phyloP scores from a whole-genome alignment of 2,329 filamentous ascomycete genomes.

The Ophiostoma himal-ulmi region DNA sequence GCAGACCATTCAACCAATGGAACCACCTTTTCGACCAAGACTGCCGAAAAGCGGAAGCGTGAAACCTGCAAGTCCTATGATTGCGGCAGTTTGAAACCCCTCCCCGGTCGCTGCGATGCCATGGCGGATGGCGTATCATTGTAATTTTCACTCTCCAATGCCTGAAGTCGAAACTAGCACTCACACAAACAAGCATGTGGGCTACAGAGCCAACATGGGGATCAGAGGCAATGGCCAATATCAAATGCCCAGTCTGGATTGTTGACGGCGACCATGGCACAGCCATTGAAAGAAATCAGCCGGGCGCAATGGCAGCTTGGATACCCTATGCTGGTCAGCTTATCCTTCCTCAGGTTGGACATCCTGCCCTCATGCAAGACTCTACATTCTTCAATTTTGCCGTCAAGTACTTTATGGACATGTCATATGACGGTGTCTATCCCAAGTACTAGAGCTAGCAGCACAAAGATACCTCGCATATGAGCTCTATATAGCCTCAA shows the following conservation, averaged over 20 bases:
- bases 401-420: slow-evolving; percentile 16
- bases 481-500: background rate
- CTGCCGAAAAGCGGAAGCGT: slow-evolving; percentile 2
- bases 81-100: background rate
- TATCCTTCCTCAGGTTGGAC: slow-evolving; percentile 10
- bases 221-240: slow-evolving; percentile 11
- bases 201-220: slow-evolving; percentile 12
- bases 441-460: background rate
- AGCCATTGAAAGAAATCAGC: slow-evolving; percentile 11
- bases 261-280: slow-evolving; percentile 11
- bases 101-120: slow-evolving; percentile 4
- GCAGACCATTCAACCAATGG: slow-evolving; percentile 11
- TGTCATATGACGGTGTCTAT: slow-evolving; percentile 14
- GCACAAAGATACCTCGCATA: background rate
- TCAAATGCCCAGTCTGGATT: slow-evolving; percentile 13
- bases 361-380: slow-evolving; percentile 9
- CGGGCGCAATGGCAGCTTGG: slow-evolving; percentile 13
- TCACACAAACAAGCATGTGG: slow-evolving; percentile 14
- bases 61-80: background rate
- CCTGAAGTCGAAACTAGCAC: background rate
- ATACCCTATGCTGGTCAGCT: slow-evolving; percentile 13
- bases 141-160: background rate
- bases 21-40: slow-evolving; percentile 4
- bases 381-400: slow-evolving; percentile 2
- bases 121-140: slow-evolving; percentile 1